Base-by-base conservation (phyloP, 345 rosid genomes). In the rapeseed (Brassica napus) region DNA sequence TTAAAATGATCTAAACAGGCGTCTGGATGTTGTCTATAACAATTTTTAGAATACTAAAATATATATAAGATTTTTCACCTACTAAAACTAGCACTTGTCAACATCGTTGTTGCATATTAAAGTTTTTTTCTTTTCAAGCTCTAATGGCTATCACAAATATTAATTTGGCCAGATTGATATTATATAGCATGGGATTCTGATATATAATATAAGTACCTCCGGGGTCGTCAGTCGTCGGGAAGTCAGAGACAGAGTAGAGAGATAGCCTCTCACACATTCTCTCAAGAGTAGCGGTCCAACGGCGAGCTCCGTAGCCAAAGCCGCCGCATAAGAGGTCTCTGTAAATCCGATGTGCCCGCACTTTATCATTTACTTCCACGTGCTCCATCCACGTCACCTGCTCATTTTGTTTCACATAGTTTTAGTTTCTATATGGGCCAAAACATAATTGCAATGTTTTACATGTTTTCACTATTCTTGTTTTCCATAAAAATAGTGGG, bases 301-400 rank as follows among this genome's bases (percentile, higher is more conserved):
- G 88, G 65, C 86, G 82, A 10, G 97, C 92, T 58, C 94, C 97
- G 18, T 84, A 94, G 3, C 88, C 97, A 35, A 71, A 70, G 18
- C 76, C 77, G 1, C 82, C 82, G 66, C 82, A 68, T 12, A 90
- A 65, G 26, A 89, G 78, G 75, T 88, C 94, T 78, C 87, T 78
- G 64, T 82, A 94, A 32, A 92, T 91, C 59, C 88, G 76, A 75
- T 92, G 89, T 12, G 86, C 74, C 64, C 82, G 85, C 68, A 67
- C 61, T 84, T 69, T 86, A 1, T 90, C 94, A 58, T 88, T 87
- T 2, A 86, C 91, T 77, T 88, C 93, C 57, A 89, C 91, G 68
- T 94, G 97, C 71, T 92, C 98, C 1, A 94, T 70, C 98, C 97
- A 94, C 6, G 91, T 94, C 59, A 94, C 89, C 98, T 92, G 81